Conservation (phyloP, 441 rosid genomes). For the Iberis amara region DNA sequence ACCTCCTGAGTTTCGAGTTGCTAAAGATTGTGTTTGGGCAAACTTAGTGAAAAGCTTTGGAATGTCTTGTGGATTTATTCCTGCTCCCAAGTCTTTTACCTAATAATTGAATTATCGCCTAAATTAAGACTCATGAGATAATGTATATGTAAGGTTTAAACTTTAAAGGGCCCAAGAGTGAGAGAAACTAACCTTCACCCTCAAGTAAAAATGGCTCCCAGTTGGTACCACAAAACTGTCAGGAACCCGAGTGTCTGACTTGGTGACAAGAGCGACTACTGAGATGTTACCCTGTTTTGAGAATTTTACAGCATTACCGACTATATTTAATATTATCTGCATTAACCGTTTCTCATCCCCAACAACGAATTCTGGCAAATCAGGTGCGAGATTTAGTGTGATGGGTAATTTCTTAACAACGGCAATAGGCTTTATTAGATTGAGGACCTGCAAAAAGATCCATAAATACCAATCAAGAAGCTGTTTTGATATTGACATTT, state of each 20-base stretch:
- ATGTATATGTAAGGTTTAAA: constrained; percentile 16
- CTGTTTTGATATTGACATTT: not conserved
- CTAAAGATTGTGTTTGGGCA: constrained; percentile 67
- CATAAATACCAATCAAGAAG: constrained; percentile 7
- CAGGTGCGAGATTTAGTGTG: constrained; percentile 65
- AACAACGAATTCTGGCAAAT: constrained; percentile 78
- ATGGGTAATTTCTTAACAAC: constrained; percentile 76
- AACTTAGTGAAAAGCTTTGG: constrained; percentile 85
- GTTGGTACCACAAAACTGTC: constrained; percentile 54
- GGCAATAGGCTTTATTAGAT: constrained; percentile 83
- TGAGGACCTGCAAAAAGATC: constrained; percentile 57
- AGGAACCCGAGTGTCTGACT: constrained; percentile 59
- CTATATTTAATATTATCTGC: constrained; percentile 78
- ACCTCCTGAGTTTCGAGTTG: constrained; percentile 65
- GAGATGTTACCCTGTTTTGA: constrained; percentile 80
- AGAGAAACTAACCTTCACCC: constrained; percentile 66
- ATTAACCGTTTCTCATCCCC: constrained; percentile 91
- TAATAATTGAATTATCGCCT: constrained; percentile 20
- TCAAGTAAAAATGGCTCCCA: constrained; percentile 74
- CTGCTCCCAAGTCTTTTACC: constrained; percentile 90
- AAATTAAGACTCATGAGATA: constrained; percentile 21
- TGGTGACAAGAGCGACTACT: constrained; percentile 62
- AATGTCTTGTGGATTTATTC: constrained; percentile 78
- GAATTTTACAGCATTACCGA: constrained; percentile 93
- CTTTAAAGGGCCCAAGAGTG: not conserved